Evolutionary conservation across 2,329 filamentous ascomycete species (phyloP).

Genomic region (Aquanectria penicillioides): DNA sequence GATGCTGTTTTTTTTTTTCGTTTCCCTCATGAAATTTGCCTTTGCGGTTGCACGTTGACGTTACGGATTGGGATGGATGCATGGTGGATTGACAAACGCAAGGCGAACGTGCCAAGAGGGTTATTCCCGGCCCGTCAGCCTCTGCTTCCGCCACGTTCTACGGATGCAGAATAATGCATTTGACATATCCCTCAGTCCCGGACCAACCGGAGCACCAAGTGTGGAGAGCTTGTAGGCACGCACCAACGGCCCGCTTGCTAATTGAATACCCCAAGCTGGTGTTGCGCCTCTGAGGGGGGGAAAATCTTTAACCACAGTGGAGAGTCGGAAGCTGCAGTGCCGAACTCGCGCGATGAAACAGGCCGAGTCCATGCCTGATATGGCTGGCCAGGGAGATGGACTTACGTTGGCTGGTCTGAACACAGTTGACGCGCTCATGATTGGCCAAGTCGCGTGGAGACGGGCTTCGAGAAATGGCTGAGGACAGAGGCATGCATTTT

Average conservation of each 20-base stretch:
- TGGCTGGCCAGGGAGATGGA: neutral
- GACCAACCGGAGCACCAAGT: neutral
- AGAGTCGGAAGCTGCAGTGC: conserved; percentile 7
- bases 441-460: neutral
- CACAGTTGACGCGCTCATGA: neutral
- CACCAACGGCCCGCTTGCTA: neutral
- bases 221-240: neutral
- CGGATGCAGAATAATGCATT: neutral
- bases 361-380: neutral
- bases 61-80: neutral
- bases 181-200: conserved; percentile 11
- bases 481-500: no score
- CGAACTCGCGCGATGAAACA: conserved; percentile 5
- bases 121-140: conserved; percentile 1
- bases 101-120: neutral
- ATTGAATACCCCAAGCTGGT: neutral
- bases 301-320: conserved; percentile 25
- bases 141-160: neutral
- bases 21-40: no score
- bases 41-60: neutral
- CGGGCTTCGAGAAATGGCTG: neutral
- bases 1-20: no score
- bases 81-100: neutral
- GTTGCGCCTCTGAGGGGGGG: conserved; percentile 2
- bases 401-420: conserved; percentile 1